These are phyloP conservation scores for Setaria italica DNA, from an alignment of 202 grass and related monocot genomes.

Conservation along the genomic window DNA sequence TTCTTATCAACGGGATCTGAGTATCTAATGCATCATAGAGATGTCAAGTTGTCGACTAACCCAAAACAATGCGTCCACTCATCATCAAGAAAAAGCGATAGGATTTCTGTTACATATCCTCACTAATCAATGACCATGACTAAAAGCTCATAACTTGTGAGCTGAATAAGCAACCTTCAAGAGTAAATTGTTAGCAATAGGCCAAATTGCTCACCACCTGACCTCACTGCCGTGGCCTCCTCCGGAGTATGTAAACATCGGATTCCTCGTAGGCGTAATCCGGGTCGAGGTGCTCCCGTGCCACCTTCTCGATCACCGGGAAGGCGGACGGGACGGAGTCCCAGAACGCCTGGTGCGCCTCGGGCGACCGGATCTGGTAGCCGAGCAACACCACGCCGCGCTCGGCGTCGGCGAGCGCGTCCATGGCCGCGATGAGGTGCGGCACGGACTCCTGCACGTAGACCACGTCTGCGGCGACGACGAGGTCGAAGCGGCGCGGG, in stretches of 20 bases:
- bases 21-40: background rate
- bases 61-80: background rate
- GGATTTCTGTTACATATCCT: conserved; percentile 12
- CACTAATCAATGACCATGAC: background rate
- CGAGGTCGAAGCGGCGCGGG: conserved; percentile 71
- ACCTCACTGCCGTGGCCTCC: conserved; percentile 47
- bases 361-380: conserved; percentile 83
- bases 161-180: conserved; percentile 14
- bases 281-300: conserved; percentile 77
- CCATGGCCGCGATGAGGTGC: conserved; percentile 81
- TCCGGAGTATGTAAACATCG: conserved; percentile 75
- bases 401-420: conserved; percentile 68
- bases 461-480: conserved; percentile 83
- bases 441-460: conserved; percentile 85
- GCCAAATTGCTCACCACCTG: background rate
- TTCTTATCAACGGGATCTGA: background rate
- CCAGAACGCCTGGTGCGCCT: conserved; percentile 84
- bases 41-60: background rate
- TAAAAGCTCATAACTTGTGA: conserved; percentile 1
- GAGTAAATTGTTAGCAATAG: background rate
- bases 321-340: conserved; percentile 59
- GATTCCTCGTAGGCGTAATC: conserved; percentile 82
- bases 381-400: conserved; percentile 72
- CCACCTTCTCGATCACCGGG: conserved; percentile 77
- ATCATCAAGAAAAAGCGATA: background rate